Evolutionary conservation across 495 filamentous ascomycete genomes (phyloP), one percentile per base, ranked within the genome.

Genomic region (Hypoxylon trugodes): DNA sequence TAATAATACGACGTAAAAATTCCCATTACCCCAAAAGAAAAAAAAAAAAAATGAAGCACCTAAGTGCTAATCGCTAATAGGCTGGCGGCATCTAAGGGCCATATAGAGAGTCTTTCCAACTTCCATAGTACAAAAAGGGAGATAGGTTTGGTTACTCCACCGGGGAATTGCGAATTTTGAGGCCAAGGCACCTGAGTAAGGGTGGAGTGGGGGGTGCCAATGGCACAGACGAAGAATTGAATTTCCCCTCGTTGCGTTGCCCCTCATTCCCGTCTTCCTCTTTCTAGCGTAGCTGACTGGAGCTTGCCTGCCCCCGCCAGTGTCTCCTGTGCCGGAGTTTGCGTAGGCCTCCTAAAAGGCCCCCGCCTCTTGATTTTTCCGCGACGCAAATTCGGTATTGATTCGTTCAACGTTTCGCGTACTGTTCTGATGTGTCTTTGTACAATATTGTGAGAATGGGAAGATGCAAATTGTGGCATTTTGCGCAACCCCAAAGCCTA

Each of bases 201-300:
- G 35, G 19, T 6, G 1, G 41, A 13, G 40, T 22, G 38, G 38
- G 52, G 52, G 13, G 19, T n/a, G n/a, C n/a, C n/a, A 16, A 16
- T 25, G 18, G 30, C 24, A 45, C 15, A 19, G 16, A 48, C 33
- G 2, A 15, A 43, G 24, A n/a, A n/a, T n/a, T n/a, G n/a, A n/a
- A n/a, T n/a, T n/a, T n/a, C 40, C 52, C 52, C 52, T 35, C 32
- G 22, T 32, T 32, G 2, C 25, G n/a, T n/a, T 38, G 42, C 53
- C 59, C 50, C 59, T 62, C 59, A 55, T 62, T 47, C 59, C 13
- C 45, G 13, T 28, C 28, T 60, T 45, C 28, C 13, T 13, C 24
- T 33, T 30, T 47, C 4, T 13, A 40, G 37, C n/a, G n/a, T 47
- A 41, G 52, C 40, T 46, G 51, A 46, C 43, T 47, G 16, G 42